Conservation (phyloP, 2,329 filamentous ascomycete genomes). For the Neofusicoccum kwambonambiense region DNA sequence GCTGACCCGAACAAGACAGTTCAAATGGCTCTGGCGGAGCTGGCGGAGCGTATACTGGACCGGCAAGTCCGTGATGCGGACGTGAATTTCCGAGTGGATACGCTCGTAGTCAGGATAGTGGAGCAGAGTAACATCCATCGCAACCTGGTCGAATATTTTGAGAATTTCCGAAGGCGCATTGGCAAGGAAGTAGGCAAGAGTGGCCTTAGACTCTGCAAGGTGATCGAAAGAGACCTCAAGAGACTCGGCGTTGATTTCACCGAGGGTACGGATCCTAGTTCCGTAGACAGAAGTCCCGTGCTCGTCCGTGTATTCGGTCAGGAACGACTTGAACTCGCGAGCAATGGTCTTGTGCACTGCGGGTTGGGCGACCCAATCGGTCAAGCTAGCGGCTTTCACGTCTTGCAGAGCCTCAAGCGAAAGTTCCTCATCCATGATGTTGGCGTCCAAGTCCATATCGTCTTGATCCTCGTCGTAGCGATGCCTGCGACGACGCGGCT, state of each 20-base stretch:
- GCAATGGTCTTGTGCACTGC: slow-evolving; percentile 91
- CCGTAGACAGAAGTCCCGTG: slow-evolving; percentile 91
- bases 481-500: slow-evolving; percentile 80
- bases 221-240: slow-evolving; percentile 96
- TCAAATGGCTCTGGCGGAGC: slow-evolving; percentile 90
- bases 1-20: slow-evolving; percentile 90
- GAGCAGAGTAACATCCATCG: slow-evolving; percentile 92
- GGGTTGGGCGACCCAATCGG: slow-evolving; percentile 90
- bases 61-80: slow-evolving; percentile 91
- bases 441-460: slow-evolving; percentile 81
- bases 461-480: slow-evolving; percentile 94
- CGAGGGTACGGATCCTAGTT: slow-evolving; percentile 88
- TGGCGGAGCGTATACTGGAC: slow-evolving; percentile 94
- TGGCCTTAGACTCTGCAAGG: slow-evolving; percentile 84
- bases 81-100: slow-evolving; percentile 96
- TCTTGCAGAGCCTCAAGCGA: slow-evolving; percentile 88
- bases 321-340: slow-evolving; percentile 93
- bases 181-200: slow-evolving; percentile 90
- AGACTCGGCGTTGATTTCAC: slow-evolving; percentile 94
- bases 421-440: slow-evolving; percentile 94
- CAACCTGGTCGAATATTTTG: slow-evolving; percentile 93
- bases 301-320: slow-evolving; percentile 93
- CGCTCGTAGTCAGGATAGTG: slow-evolving; percentile 98
- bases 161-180: slow-evolving; percentile 95
- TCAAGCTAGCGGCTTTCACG: slow-evolving; percentile 88